phyloP scores from a whole-genome alignment of 345 rosid genomes.

The Melaleuca quinquenervia region DNA sequence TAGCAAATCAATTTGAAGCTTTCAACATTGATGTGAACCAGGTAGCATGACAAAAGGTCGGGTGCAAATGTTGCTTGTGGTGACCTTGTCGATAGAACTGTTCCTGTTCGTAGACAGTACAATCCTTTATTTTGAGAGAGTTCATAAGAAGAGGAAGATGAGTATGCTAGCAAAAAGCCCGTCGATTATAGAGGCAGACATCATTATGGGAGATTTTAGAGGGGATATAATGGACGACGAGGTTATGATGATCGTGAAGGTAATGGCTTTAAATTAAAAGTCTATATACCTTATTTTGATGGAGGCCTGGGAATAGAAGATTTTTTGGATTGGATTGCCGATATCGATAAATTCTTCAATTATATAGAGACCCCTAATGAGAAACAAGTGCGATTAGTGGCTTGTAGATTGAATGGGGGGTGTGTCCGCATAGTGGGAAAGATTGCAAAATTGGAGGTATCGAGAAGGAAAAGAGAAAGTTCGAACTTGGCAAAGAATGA shows the following conservation, averaged over 20 bases:
- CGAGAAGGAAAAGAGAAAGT: not conserved
- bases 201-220: no score
- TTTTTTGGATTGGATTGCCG: not conserved
- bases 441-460: not conserved
- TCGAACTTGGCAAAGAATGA: not conserved
- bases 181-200: no score
- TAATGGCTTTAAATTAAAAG: not conserved
- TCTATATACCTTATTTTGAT: not conserved
- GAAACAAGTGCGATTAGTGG: not conserved
- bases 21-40: no score
- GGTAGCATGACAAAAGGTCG: no score
- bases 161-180: no score
- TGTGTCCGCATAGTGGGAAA: not conserved
- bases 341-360: not conserved
- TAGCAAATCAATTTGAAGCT: no score
- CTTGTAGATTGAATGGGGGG: not conserved
- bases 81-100: no score
- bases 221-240: no score
- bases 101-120: no score
- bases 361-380: not conserved
- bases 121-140: no score
- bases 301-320: not conserved
- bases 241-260: not conserved
- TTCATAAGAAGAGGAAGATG: no score
- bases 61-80: no score